Evolutionary conservation across 106 monocot species (phyloP).

Genomic region (Phalaenopsis equestris): DNA sequence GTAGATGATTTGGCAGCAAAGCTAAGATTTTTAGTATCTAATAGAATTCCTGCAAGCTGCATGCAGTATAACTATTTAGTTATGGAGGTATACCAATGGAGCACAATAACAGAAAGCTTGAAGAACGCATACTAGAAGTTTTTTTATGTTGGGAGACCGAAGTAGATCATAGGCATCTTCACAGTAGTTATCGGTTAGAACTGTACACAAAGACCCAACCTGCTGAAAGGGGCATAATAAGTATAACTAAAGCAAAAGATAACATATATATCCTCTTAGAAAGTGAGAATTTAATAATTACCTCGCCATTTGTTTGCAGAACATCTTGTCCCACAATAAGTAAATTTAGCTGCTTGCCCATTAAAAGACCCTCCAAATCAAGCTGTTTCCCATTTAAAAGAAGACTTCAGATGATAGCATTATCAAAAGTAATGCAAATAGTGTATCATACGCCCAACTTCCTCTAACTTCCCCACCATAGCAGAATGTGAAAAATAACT

Average conservation of each 20-base stretch:
- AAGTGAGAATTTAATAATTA: slow-evolving; percentile 8
- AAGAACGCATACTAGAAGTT: slow-evolving; percentile 28
- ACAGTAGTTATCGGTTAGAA: slow-evolving; percentile 52
- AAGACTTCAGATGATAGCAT: background rate
- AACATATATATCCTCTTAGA: background rate
- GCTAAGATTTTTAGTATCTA: slow-evolving; percentile 44
- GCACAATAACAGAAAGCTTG: background rate
- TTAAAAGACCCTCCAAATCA: slow-evolving; percentile 41
- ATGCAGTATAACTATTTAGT: background rate
- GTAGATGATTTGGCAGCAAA: slow-evolving; percentile 15
- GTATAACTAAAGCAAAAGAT: background rate
- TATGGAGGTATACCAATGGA: background rate
- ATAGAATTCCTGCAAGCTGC: slow-evolving; percentile 55
- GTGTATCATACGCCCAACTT: background rate
- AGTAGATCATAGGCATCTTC: slow-evolving; percentile 53
- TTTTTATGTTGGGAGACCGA: slow-evolving; percentile 31
- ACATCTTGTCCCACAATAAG: slow-evolving; percentile 44
- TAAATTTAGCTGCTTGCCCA: slow-evolving; percentile 30
- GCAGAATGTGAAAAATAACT: background rate
- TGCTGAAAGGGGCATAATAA: slow-evolving; percentile 16
- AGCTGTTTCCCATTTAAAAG: slow-evolving; percentile 16
- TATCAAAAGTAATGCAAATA: background rate
- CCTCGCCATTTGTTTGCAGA: slow-evolving; percentile 48
- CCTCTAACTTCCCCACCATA: background rate
- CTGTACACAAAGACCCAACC: slow-evolving; percentile 46